Base-by-base conservation (phyloP, 805 yeast species). In the Candida bentonensis region DNA sequence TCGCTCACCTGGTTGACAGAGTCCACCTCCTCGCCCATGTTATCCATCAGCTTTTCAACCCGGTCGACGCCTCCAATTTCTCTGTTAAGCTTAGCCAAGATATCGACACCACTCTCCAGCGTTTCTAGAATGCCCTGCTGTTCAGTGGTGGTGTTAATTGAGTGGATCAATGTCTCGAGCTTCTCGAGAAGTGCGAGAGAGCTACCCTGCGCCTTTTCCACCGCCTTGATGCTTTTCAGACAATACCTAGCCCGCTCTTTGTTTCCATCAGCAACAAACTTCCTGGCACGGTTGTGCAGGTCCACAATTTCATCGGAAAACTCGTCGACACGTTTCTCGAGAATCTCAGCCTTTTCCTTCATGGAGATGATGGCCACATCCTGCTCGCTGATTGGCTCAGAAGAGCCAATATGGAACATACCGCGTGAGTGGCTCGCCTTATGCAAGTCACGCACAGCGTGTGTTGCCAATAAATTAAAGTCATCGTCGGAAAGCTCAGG, bases 11-110 rank as follows among this genome's bases (percentile, higher is more conserved):
- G 5, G 7, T n/a, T 30, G 17, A 30, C 36, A 4, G 7, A 11
- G 17, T 30, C 17, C 36, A 11, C 17, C 17, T n/a, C 20, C 11
- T 30, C 36, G 11, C n/a, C 36, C 7, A 30, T 30, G 5, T n/a
- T 30, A 30, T 30, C 20, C 88, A 78, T 25, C 72, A 71, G 54
- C 83, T 82, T 47, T 79, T 83, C 48, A 83, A 63, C 0, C 92
- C 94, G 0, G 79, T 92, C 50, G 79, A 72, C 0, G 87, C 89
- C 4, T 76, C 78, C 4, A 76, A 56, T 27, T 66, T 62, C 17
- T 11, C 17, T n/a, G 36, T 30, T 30, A n/a, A 30, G 11, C 11
- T 5, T n/a, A 9, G 13, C 20, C 13, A 30, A 15, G n/a, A 30
- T 30, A 7, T 30, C 36, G 5, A 30, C 36, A 30, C 36, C 36